Percentiles rank a stretch among this genome's conserved stretches.
Evolutionary conservation across 441 rosid species (phyloP).

Genomic region (Codiaeum variegatum): DNA sequence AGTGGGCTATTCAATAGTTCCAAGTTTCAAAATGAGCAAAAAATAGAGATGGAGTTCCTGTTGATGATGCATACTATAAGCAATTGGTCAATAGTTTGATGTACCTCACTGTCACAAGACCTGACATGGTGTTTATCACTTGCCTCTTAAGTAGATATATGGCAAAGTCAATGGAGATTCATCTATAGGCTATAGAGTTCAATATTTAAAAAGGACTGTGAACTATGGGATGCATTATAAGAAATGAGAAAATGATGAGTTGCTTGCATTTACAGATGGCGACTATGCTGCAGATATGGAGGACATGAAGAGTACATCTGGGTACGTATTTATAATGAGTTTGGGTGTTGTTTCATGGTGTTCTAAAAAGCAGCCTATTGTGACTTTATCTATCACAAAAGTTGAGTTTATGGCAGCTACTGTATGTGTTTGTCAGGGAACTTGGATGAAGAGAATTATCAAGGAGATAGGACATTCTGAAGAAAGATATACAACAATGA

Average conservation of each 20-base stretch:
- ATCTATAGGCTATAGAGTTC: not conserved
- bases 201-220: not conserved
- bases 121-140: not conserved
- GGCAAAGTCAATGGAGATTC: conserved; percentile 2
- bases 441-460: not conserved
- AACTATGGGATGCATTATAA: not conserved
- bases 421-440: not conserved
- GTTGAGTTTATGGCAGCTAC: not conserved
- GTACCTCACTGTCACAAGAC: conserved; percentile 4
- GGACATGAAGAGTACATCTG: not conserved
- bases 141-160: not conserved
- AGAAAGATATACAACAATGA: not conserved
- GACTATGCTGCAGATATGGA: not conserved
- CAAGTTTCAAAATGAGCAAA: not conserved
- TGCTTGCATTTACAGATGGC: not conserved
- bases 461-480: not conserved
- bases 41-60: too few relatives aligned
- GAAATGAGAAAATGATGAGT: not conserved
- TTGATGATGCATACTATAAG: conserved; percentile 10
- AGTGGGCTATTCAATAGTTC: conserved; percentile 3
- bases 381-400: not conserved
- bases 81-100: not conserved
- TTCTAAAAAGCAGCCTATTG: not conserved
- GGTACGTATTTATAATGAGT: not conserved
- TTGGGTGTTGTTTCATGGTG: not conserved